Percentiles rank a stretch among this genome's conserved stretches.
These are phyloP conservation scores for Botryotinia calthae DNA, from an alignment of 2,329 filamentous ascomycete species.

Conservation along the genomic window DNA sequence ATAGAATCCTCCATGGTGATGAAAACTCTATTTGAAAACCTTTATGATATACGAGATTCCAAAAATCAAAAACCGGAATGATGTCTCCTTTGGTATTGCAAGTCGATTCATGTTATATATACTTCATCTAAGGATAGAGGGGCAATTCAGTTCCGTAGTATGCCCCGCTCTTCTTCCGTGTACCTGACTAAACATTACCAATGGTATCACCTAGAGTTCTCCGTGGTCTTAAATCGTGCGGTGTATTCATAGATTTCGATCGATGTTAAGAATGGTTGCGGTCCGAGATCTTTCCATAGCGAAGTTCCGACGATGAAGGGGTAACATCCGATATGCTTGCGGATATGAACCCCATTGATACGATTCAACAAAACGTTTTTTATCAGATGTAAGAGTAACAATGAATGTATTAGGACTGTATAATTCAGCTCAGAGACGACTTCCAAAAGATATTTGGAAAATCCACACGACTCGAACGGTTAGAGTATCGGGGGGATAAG, in stretches of 20 bases:
- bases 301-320: constrained; percentile 5
- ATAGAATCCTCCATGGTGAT: background rate
- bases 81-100: background rate
- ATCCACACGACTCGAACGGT: background rate
- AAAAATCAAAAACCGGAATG: background rate
- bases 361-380: background rate
- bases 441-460: background rate
- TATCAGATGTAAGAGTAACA: background rate
- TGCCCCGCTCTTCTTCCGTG: background rate
- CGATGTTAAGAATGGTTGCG: background rate
- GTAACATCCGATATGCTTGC: constrained; percentile 6
- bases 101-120: background rate
- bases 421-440: background rate
- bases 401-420: background rate
- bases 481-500: constrained; percentile 7
- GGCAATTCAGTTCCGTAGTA: background rate
- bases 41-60: background rate
- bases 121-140: background rate
- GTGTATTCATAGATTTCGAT: background rate
- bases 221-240: background rate
- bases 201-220: background rate
- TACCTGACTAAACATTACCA: constrained; percentile 1
- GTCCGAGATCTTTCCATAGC: background rate
- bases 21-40: background rate
- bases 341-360: background rate